Base-by-base conservation (phyloP, 345 rosid genomes). In the Aethionema arabicum region DNA sequence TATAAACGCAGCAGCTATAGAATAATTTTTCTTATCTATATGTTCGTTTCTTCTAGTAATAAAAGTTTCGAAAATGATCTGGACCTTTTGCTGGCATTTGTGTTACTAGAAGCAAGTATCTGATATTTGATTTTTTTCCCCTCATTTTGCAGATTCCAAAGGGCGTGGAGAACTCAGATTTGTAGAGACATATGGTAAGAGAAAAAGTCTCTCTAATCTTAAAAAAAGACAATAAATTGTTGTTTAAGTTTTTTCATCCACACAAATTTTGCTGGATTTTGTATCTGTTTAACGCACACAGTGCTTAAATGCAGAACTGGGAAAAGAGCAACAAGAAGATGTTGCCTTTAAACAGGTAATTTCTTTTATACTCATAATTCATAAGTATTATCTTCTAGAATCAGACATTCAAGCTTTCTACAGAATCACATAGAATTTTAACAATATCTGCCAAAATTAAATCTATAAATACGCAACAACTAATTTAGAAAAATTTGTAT, bases 341-440 rank as follows among this genome's bases (percentile, higher is more conserved):
- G 86, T 85, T 74, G 76, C 78, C 70, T 93, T 93, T 77, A 93
- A 90, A 69, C 82, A 84, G 91, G 97, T 93, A 53, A 10, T 76
- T 59, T 35, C 15, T 46, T 61, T 56, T 60, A 49, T 37, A 8
- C 6, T 3, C 4, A 29, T 30, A 7, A 11, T 11, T 13, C 47
- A 5, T 11, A 8, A 12, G 3, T 12, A 11, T 43, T 13, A n/a
- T 1, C 0, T 11, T 43, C 4, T n/a, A 43, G 15, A 12, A 3
- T 43, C 47, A n/a, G n/a, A 6, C 44, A 9, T 12, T 8, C 10
- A 40, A 40, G 11, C 40, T 37, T 12, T 9, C 11, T 40, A 40
- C 27, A 21, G 27, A 40, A 40, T 40, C 44, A 8, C n/a, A 8
- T 40, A 12, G 44, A 40, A 40, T 21, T 21, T 21, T 21, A 21